These are phyloP conservation scores for Leucocoprinus sp. DNA, from an alignment of 768 basidiomycete species.

Conservation along the genomic window DNA sequence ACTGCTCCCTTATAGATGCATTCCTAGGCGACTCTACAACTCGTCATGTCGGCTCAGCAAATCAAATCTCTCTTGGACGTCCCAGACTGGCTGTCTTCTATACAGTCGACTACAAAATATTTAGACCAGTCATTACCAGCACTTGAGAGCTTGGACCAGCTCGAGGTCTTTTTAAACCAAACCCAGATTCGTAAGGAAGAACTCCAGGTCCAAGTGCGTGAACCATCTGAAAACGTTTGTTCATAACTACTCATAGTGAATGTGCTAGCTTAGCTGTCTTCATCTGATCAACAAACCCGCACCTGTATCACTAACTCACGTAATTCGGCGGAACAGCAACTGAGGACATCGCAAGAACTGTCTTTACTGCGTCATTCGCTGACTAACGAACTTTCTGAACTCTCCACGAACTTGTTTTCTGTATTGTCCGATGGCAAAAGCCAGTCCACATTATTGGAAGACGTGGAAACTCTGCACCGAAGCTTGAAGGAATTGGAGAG, in stretches of 20 bases:
- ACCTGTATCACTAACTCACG: slow-evolving; percentile 43
- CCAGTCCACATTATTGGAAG: slow-evolving; percentile 67
- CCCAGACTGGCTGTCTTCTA: slow-evolving; percentile 31
- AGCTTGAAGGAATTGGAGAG: slow-evolving; percentile 70
- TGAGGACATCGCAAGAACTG: slow-evolving; percentile 63
- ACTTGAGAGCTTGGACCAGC: slow-evolving; percentile 40
- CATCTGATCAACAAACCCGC: slow-evolving; percentile 40
- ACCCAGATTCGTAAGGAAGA: slow-evolving; percentile 32
- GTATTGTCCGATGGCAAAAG: slow-evolving; percentile 36
- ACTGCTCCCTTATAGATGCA: too few species aligned
- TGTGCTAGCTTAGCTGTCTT: slow-evolving; percentile 48
- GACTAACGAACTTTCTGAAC: slow-evolving; percentile 65
- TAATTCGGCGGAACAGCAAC: slow-evolving; percentile 34
- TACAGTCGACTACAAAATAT: slow-evolving; percentile 25
- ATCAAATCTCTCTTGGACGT: slow-evolving; percentile 43
- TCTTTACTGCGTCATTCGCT: slow-evolving; percentile 71
- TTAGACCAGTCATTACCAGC: slow-evolving; percentile 42
- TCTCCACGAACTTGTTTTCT: slow-evolving; percentile 58
- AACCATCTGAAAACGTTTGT: slow-evolving; percentile 10
- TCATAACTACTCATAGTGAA: slow-evolving; percentile 24
- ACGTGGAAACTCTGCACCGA: slow-evolving; percentile 72
- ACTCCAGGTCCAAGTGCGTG: slow-evolving; percentile 39
- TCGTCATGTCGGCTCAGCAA: slow-evolving; percentile 23
- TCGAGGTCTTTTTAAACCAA: slow-evolving; percentile 36
- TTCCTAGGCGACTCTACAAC: too few species aligned